phyloP scores from a whole-genome alignment of 169 alveolate genomes.

The Plasmodium chabaudi region DNA sequence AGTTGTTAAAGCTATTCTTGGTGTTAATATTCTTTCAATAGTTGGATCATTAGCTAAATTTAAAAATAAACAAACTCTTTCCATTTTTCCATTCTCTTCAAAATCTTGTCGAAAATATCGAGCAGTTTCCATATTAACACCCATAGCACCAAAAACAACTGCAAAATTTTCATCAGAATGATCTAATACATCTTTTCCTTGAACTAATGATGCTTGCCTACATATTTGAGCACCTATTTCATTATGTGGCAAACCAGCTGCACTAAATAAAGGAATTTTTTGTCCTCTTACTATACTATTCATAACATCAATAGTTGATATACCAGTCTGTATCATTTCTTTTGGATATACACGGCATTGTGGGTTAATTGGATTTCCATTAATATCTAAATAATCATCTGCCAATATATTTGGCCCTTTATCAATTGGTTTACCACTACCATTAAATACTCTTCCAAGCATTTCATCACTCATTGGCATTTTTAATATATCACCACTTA shows the following conservation, averaged over 20 bases:
- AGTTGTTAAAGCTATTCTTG: conserved; percentile 98
- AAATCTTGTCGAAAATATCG: conserved; percentile 99
- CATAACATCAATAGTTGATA: conserved; percentile 99
- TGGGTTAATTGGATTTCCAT: conserved; percentile 99
- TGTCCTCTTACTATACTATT: conserved; percentile 99
- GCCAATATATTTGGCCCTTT: conserved; percentile 99
- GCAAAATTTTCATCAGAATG: conserved; percentile 99
- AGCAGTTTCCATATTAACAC: conserved; percentile 99
- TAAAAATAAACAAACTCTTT: conserved; percentile 97
- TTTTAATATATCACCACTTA: conserved; percentile 98
- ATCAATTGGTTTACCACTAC: conserved; percentile 99
- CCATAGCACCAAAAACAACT: conserved; percentile 99
- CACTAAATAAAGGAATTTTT: conserved; percentile 99
- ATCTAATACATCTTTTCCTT: conserved; percentile 98
- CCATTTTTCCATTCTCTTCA: conserved; percentile 99
- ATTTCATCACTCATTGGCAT: conserved; percentile 99
- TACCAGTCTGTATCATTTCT: conserved; percentile 99
- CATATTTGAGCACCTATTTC: conserved; percentile 99
- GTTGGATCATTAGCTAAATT: conserved; percentile 99
- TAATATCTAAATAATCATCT: conserved; percentile 96
- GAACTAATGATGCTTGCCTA: conserved; percentile 99
- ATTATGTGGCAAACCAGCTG: conserved; percentile 99
- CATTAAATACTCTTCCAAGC: conserved; percentile 99
- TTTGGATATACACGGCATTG: conserved; percentile 98
- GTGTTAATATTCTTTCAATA: conserved; percentile 98